Conservation (phyloP, 73 alveolate genomes). For the Symbiodinium natans region DNA sequence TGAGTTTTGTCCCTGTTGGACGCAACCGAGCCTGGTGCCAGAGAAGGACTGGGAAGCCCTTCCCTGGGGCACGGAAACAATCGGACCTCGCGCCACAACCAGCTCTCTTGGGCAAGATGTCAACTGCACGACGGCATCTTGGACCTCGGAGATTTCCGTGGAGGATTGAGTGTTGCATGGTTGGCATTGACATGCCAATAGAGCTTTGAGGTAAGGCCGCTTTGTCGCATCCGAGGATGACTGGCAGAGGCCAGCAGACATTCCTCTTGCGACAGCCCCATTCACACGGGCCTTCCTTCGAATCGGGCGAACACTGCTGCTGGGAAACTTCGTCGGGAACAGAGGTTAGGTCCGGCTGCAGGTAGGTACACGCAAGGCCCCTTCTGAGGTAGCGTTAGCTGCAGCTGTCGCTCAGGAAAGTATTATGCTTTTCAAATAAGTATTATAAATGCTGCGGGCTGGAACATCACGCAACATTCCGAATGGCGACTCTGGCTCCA, state of each 20-base stretch:
- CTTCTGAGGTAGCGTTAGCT: neutral
- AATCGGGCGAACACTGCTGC: slow-evolving; percentile 71
- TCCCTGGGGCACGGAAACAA: slow-evolving; percentile 45
- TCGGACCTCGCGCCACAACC: slow-evolving; percentile 25
- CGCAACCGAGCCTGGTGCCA: no score
- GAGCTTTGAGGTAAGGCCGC: no score
- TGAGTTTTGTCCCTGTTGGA: no score
- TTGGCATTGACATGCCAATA: no score
- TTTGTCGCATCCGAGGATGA: slow-evolving; percentile 46
- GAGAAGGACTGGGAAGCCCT: slow-evolving; percentile 88
- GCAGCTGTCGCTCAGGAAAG: slow-evolving; percentile 29
- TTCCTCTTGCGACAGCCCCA: slow-evolving; percentile 30
- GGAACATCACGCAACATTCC: slow-evolving; percentile 30
- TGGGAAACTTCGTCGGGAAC: neutral
- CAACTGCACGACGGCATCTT: slow-evolving; percentile 47
- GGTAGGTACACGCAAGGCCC: no score
- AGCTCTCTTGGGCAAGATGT: slow-evolving; percentile 57
- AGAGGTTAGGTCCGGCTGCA: neutral
- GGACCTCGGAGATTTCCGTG: neutral
- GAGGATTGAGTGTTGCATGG: no score
- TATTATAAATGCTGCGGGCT: neutral
- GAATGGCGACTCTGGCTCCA: slow-evolving; percentile 86
- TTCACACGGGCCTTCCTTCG: slow-evolving; percentile 55
- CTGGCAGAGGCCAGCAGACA: slow-evolving; percentile 91
- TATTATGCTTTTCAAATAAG: slow-evolving; percentile 49